Evolutionary conservation across 2,329 filamentous ascomycete genomes (phyloP), one percentile per base, ranked within the genome.

Genomic region (Pseudopyrenochaeta lycopersici): DNA sequence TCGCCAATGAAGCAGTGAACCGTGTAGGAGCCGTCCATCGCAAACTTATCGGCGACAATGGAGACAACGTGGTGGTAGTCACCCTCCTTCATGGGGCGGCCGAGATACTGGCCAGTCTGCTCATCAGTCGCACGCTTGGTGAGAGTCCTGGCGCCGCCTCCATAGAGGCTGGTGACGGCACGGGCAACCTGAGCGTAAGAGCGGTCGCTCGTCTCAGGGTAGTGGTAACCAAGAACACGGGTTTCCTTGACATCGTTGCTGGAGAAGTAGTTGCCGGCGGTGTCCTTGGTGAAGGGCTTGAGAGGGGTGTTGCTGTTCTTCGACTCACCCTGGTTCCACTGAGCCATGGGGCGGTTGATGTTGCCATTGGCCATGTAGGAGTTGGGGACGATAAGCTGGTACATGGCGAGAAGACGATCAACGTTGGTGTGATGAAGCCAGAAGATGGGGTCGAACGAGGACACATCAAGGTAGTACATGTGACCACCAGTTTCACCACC

Each of bases 391-490:
- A 94, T 75, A 2, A 83, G 78, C 77, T 95, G 91, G 89, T 90
- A 94, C 70, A 96, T 84, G 47, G 90, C 85, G 73, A 94, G 91
- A 18, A 73, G 62, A 61, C 74, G 71, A 54, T 76, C 74, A 18
- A 76, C 52, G 53, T 76, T 76, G 68, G 53, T 58, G 66, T 76
- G 73, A 62, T 74, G 73, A n/a, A 76, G 66, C 72, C 71, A 75
- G 67, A 76, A 76, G 32, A 92, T 78, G 1, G 91, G 91, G 66
- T 95, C 91, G 70, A 92, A 95, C 0, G 89, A 84, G n/a, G 90
- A 90, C 60, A 90, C 88, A 50, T 76, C 73, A 49, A 92, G 86
- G 72, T 88, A 90, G 39, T 86, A 85, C 87, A 94, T 90, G 69
- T 91, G 88, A 4, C 89, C 88, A 59, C 83, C 86, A 10, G 87